Conservation (phyloP, 148 eudicot genomes). For the Diospyros lotus region DNA sequence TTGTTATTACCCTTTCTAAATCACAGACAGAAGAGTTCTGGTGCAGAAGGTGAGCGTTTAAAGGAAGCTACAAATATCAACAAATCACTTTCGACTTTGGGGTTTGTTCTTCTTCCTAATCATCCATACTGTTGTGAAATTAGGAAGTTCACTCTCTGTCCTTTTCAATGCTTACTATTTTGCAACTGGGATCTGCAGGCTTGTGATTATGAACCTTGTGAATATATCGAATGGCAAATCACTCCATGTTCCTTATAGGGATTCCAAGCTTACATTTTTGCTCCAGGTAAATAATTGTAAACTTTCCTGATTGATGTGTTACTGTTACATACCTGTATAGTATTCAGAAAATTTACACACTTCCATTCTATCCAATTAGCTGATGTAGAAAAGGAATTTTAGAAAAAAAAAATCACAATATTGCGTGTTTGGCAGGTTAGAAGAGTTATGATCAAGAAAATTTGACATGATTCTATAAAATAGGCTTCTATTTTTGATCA, state of each 20-base stretch:
- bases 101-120: slow-evolving; percentile 41
- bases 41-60: slow-evolving; percentile 98
- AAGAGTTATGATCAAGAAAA: not conserved
- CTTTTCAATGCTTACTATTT: not conserved
- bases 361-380: not conserved
- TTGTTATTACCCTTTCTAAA: not conserved
- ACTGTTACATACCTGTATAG: not conserved
- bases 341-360: not conserved
- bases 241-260: slow-evolving; percentile 93
- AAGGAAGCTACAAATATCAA: slow-evolving; percentile 98
- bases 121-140: not conserved
- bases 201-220: slow-evolving; percentile 97
- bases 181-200: slow-evolving; percentile 44
- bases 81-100: slow-evolving; percentile 94
- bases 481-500: not conserved
- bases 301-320: not conserved
- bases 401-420: not conserved
- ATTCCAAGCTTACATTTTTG: slow-evolving; percentile 96
- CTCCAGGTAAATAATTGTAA: slow-evolving; percentile 62
- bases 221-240: slow-evolving; percentile 84
- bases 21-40: slow-evolving; percentile 94
- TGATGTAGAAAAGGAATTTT: not conserved
- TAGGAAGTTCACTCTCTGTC: no score
- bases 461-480: not conserved
- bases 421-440: not conserved